A percentile compares a stretch with the other conserved stretches of the same genome.
Evolutionary conservation across 306 rosid genomes (phyloP).

Genomic region (Argentina anserina): DNA sequence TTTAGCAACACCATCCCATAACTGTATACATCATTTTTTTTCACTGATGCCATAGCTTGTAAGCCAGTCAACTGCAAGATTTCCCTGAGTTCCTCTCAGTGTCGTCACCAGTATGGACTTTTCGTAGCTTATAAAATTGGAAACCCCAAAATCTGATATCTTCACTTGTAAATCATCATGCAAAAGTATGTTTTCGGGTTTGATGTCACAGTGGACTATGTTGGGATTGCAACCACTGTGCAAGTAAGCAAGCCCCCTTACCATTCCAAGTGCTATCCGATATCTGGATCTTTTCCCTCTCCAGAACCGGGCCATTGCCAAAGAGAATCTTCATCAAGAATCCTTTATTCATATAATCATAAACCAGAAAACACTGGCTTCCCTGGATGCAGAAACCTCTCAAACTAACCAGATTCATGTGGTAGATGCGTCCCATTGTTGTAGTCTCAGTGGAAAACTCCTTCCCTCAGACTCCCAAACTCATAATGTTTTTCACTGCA

Average conservation of each 20-base stretch:
- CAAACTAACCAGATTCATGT: constrained; percentile 17
- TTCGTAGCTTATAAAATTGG: constrained; percentile 47
- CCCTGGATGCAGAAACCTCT: constrained; percentile 11
- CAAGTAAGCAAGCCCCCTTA: constrained; percentile 47
- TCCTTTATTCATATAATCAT: constrained; percentile 16
- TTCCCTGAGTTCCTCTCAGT: constrained; percentile 64
- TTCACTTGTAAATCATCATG: constrained; percentile 35
- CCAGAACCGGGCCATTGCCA: constrained; percentile 3
- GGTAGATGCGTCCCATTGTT: constrained; percentile 16
- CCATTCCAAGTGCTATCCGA: constrained; percentile 42
- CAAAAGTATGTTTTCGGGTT: constrained; percentile 60
- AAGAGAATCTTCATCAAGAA: constrained; percentile 16
- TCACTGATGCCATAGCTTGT: constrained; percentile 42
- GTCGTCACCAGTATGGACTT: constrained; percentile 51
- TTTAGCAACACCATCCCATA: constrained; percentile 37
- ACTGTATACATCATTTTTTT: constrained; percentile 19
- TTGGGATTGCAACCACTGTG: constrained; percentile 53
- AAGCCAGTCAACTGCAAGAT: constrained; percentile 67
- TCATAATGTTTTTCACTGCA: constrained; percentile 29
- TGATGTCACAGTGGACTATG: constrained; percentile 57
- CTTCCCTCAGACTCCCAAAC: constrained; percentile 14
- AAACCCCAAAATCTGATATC: constrained; percentile 55
- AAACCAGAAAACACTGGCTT: constrained; percentile 3
- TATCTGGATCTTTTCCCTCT: constrained; percentile 20
- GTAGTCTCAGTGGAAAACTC: constrained; percentile 17